A percentile compares a stretch with the other conserved stretches of the same genome.
Conservation (phyloP, 2,329 filamentous ascomycete species). For the Hymenoscyphus albidus region DNA sequence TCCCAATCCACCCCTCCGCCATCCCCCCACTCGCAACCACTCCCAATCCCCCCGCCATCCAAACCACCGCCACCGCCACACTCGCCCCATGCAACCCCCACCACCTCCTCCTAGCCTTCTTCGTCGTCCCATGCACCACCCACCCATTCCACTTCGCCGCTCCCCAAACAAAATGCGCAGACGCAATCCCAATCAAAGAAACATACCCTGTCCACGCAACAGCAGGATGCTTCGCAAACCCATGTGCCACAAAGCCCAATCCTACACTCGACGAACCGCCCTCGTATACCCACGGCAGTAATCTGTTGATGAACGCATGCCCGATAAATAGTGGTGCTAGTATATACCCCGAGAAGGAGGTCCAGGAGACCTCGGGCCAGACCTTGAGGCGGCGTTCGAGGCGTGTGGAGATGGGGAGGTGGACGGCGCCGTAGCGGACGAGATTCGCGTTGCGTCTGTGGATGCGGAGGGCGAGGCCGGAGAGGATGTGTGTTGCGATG, state of each 20-base stretch:
- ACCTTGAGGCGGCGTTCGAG: constrained; percentile 34
- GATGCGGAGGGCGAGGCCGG: constrained; percentile 73
- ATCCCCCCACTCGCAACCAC: constrained; percentile 69
- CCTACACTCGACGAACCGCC: constrained; percentile 85
- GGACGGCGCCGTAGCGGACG: constrained; percentile 69
- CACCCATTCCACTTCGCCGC: constrained; percentile 75
- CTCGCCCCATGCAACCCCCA: constrained; percentile 66
- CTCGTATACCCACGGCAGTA: constrained; percentile 70
- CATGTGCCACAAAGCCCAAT: constrained; percentile 78
- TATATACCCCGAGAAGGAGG: constrained; percentile 68
- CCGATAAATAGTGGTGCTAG: constrained; percentile 62
- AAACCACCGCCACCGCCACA: constrained; percentile 57
- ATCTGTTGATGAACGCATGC: constrained; percentile 73
- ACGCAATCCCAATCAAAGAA: constrained; percentile 62
- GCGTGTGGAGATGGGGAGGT: constrained; percentile 45
- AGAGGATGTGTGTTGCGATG: constrained; percentile 68
- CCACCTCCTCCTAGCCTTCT: constrained; percentile 60
- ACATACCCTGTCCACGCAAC: constrained; percentile 67
- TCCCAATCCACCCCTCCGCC: constrained; percentile 74
- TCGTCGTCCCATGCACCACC: constrained; percentile 53
- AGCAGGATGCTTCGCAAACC: constrained; percentile 68
- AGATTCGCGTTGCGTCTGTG: constrained; percentile 69
- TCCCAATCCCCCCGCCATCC: constrained; percentile 77
- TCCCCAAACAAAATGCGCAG: constrained; percentile 80
- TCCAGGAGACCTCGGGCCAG: constrained; percentile 65